These are phyloP conservation scores for Amoebophrya sp. DNA, from an alignment of 169 alveolate species.

Conservation along the genomic window DNA sequence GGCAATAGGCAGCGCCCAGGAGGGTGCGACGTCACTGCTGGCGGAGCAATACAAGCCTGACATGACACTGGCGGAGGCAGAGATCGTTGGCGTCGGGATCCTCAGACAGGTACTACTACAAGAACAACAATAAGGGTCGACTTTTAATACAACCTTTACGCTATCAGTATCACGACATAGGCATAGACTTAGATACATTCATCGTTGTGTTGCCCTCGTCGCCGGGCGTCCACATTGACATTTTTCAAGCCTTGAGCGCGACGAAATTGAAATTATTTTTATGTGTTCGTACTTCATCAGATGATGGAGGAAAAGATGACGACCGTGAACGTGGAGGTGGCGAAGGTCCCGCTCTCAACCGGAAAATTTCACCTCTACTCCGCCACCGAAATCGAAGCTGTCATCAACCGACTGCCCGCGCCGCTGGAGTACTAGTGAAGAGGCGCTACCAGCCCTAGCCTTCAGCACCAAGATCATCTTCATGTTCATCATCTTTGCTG, in stretches of 20 bases:
- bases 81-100: background rate
- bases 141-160: no score
- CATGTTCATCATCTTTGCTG: no score
- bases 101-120: background rate
- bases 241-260: background rate
- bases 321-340: background rate
- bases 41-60: conserved; percentile 85
- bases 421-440: background rate
- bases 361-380: background rate
- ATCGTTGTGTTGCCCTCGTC: no score
- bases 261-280: background rate
- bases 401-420: background rate
- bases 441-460: no score
- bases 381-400: background rate
- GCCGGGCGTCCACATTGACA: no score
- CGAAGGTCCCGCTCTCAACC: background rate
- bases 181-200: no score
- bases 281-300: background rate
- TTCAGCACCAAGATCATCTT: no score
- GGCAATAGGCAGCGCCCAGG: conserved; percentile 93
- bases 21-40: conserved; percentile 83
- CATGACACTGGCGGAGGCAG: conserved; percentile 45
- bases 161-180: no score
- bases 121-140: no score
- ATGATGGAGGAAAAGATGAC: background rate